Base-by-base conservation (phyloP, 2,329 filamentous ascomycete genomes). In the Claviceps sp. region DNA sequence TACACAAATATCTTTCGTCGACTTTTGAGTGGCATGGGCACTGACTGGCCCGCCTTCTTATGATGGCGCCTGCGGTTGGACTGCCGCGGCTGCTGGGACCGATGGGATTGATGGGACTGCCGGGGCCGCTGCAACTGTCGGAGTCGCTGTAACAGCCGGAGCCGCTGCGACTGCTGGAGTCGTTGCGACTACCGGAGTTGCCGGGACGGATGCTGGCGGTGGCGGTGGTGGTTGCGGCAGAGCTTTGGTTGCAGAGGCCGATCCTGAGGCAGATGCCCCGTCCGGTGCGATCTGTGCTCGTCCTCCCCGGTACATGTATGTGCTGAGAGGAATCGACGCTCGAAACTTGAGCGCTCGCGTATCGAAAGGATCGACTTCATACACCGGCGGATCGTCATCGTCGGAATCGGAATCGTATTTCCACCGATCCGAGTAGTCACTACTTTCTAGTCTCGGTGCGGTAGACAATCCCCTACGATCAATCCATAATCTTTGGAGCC, bases 371-470 rank as follows among this genome's bases (percentile, higher is more conserved):
- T 95, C 88, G 53, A 90, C 76, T 52, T 84, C 78, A 71, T 89
- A 89, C 55, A 82, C 74, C 24, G 84, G 76, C 52, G 83, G 79
- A 53, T 89, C 86, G 50, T 90, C 85, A 47, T 94, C 88, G 57
- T 91, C 88, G 55, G 89, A 87, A 60, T 95, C 87, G 26, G 84
- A 83, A 62, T 94, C 88, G 69, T 88, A 95, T 69, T 89, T 94
- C 78, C 86, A 95, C 55, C 83, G 79, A 63, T 91, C 86, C 26
- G 69, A 71, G 52, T 75, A 69, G 48, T 73, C 64, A 24, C 67
- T 65, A 45, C 65, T 61, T 41, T 76, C 68, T 22, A 45, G 53
- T 62, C 69, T 72, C 63, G 67, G 71, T 54, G 72, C 70, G 50
- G 72, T 76, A 44, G 66, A 55, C 63, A 88, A 72, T 52, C 84